phyloP scores from a whole-genome alignment of 164 flowering plant species.

The Aristolochia fimbriata region DNA sequence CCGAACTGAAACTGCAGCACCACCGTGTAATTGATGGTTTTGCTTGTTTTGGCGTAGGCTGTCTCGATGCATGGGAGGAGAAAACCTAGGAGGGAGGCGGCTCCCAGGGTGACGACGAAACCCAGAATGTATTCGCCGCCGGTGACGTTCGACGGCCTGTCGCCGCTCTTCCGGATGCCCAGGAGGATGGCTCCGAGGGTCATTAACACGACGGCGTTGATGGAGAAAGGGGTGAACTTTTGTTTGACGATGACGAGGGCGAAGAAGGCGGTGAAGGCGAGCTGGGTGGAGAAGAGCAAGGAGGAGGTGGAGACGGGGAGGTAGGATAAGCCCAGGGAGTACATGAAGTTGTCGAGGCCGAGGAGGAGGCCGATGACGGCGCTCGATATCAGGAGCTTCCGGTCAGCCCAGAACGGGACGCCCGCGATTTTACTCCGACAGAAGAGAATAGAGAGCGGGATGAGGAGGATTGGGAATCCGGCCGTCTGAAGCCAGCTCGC shows the following conservation, averaged over 20 bases:
- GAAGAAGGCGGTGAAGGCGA: slow-evolving; percentile 15
- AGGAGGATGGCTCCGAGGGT: slow-evolving; percentile 10
- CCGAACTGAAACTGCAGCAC: slow-evolving; percentile 15
- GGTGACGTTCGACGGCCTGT: slow-evolving; percentile 8
- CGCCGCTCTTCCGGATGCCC: slow-evolving; percentile 9
- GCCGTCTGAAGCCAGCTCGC: slow-evolving; percentile 12
- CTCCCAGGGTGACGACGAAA: slow-evolving; percentile 8
- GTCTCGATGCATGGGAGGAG: slow-evolving; percentile 9
- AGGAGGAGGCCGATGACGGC: slow-evolving; percentile 10
- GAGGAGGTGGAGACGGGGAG: slow-evolving; percentile 19
- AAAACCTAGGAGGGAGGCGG: slow-evolving; percentile 9
- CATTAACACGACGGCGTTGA: slow-evolving; percentile 12
- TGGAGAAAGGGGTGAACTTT: slow-evolving; percentile 9
- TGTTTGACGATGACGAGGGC: slow-evolving; percentile 8
- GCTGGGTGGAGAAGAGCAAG: slow-evolving; percentile 17
- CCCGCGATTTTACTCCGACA: background rate
- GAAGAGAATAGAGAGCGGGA: slow-evolving; percentile 1
- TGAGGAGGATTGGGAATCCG: slow-evolving; percentile 12
- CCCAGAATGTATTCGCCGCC: slow-evolving; percentile 10
- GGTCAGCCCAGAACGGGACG: slow-evolving; percentile 4
- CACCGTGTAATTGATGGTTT: slow-evolving; percentile 4
- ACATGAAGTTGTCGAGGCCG: slow-evolving; percentile 17
- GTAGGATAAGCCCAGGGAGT: slow-evolving; percentile 10
- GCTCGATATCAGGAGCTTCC: slow-evolving; percentile 5
- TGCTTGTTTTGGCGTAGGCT: slow-evolving; percentile 6